Base-by-base conservation (phyloP, 148 eudicot species). In the Camellia lanceoleosa region DNA sequence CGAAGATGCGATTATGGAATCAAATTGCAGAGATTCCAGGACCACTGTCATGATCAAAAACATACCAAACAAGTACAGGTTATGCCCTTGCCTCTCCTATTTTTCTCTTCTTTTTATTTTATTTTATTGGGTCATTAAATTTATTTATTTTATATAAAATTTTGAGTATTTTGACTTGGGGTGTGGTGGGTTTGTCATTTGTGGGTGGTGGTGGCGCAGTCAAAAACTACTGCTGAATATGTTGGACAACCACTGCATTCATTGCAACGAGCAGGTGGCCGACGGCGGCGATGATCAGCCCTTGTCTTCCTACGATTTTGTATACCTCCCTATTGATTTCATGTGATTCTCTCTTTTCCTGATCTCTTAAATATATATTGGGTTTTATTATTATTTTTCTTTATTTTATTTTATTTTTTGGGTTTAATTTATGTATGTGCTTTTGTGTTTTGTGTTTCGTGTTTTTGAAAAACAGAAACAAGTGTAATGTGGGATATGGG, bases 241-340 rank as follows among this genome's bases (percentile, higher is more conserved):
- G 98, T 86, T 96, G 89, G 99, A 96, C 86, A 96, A 96, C 82
- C 99, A 93, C 90, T 96, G 99, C 80, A 93, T 93, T n/a, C 95
- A 91, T 88, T 92, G 92, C 91, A 96, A 96, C 75, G 97, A 96
- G 75, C 92, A 91, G 85, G 86, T 89, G 51, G 80, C 77, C 49
- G 81, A 62, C 78, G 88, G 86, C 70, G 85, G 86, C 70, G 85
- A 75, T 44, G 74, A 87, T 41, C 86, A 85, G 75, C 98, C 99
- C 4, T 87, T 92, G 83, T 96, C 99, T 8, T 87, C 98, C 15
- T 96, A 93, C 84, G 99, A 96, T 83, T 96, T 96, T 77, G 86
- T 96, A 54, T 96, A 96, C 81, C 98, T 96, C 20, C 99, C 99
- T 58, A 96, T 96, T 55, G 99, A 96, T 87, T 96, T 96, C 87